Percentiles rank a stretch among this genome's conserved stretches.
Conservation (phyloP, 2,329 filamentous ascomycete species). For the Xylaria sp. region DNA sequence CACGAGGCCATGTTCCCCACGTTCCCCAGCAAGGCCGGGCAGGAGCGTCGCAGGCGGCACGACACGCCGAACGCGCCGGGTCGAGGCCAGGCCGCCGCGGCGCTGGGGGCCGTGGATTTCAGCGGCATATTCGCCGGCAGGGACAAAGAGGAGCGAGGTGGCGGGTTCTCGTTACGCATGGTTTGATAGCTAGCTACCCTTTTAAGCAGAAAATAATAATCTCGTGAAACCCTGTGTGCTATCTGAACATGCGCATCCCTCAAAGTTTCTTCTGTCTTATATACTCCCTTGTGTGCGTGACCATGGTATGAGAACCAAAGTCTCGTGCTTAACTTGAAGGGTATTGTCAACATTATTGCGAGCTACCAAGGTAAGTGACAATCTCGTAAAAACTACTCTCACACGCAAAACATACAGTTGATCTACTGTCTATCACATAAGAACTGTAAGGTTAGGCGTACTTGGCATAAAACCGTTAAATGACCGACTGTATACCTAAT, state of each 20-base stretch:
- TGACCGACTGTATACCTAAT: conserved; percentile 33
- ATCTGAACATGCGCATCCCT: not conserved
- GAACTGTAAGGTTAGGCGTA: conserved; percentile 15
- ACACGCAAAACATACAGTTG: conserved; percentile 9
- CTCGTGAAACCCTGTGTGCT: not conserved
- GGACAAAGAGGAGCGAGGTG: conserved; percentile 72
- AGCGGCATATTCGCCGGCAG: conserved; percentile 76
- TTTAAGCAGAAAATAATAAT: not conserved
- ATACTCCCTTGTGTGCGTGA: not conserved
- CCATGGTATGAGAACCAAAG: not conserved
- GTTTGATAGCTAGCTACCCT: conserved; percentile 50
- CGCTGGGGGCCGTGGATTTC: conserved; percentile 70
- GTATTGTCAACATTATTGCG: conserved; percentile 39
- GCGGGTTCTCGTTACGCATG: conserved; percentile 74
- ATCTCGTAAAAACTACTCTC: conserved; percentile 20
- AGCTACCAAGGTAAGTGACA: conserved; percentile 38
- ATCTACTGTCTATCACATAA: not conserved
- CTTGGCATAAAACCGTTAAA: conserved; percentile 24
- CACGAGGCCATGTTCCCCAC: conserved; percentile 94
- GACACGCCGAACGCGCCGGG: conserved; percentile 86
- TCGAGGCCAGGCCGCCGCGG: conserved; percentile 72
- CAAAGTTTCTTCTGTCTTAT: not conserved
- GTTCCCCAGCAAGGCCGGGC: conserved; percentile 93
- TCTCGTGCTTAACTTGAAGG: conserved; percentile 11
- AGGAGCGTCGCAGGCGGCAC: conserved; percentile 79